Evolutionary conservation across 805 yeast genomes (phyloP), one percentile per base, ranked within the genome.

Genomic region (Starmerella vitae): DNA sequence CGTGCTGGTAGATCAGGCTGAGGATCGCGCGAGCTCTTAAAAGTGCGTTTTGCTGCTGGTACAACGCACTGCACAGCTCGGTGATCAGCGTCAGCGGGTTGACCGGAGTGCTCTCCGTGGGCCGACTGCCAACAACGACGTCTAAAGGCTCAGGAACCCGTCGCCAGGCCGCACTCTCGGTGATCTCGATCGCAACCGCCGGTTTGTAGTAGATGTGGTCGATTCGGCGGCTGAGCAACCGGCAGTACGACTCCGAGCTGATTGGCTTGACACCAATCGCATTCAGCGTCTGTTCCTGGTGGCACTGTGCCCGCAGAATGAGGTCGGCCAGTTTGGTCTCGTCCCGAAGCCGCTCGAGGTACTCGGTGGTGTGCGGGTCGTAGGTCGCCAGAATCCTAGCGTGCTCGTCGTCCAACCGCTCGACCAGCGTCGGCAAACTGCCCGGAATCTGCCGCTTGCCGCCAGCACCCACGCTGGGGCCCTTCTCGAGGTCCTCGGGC

Each of bases 121-220:
- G 57, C 10, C 58, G 55, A 15, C 67, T 66, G 19, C 66, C 60
- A 39, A 58, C 41, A 40, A 39, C 39, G 29, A 62, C 54, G 42
- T 46, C 45, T 32, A 67, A 51, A 29, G 53, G 52, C 19, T 48
- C 51, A 18, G 66, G 63, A 15, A 79, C 55, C 32, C 61, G 57
- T 28, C 63, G 62, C 94, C 94, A 85, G n/a, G 93, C 84, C 24
- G 68, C 64, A 19, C 64, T 56, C 66, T 91, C 98, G 47, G 73
- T 68, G 43, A 72, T 67, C 36, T 64, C 61, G 46, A 85, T 78
- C 49, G 91, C 74, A 46, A 71, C 72, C 41, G 71, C 70, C 27
- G 95, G 88, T 66, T 91, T 91, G 75, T 76, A 91, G 67, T 91
- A 91, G 45, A 91, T 70, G 63, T 83, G 94, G 54, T 88, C 95